Evolutionary conservation across 495 filamentous ascomycete species (phyloP), one percentile per base, ranked within the genome.

Genomic region (Podospora appendiculata): DNA sequence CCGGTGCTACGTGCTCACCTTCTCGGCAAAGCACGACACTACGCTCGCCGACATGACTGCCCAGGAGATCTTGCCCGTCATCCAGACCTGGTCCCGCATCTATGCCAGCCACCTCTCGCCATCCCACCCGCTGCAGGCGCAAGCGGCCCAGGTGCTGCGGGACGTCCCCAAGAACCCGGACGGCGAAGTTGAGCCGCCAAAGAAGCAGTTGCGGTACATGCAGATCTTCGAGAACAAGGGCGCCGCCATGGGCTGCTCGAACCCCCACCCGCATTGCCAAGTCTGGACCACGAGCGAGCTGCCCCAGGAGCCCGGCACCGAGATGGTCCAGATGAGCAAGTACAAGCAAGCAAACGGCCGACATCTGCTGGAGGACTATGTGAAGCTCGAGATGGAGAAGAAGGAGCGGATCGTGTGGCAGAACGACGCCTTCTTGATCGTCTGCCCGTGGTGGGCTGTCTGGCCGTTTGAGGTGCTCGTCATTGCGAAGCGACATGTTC

Each of bases 151-250:
- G 14, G 60, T 60, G 2, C 49, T 74, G 19, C 55, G 53, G 10
- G 65, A 33, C 60, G 74, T 55, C 73, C 78, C 55, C 57, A 69
- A 56, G 53, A 64, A 61, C 45, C 56, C 62, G 1, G 64, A 71
- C 50, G 68, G 62, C 47, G 70, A 63, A 62, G 64, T 62, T 13
- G 76, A 59, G 48, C 71, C 74, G 34, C 82, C 90, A 6, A 83
- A 79, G 44, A 78, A 86, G 50, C 90, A 96, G 68, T 89, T 94
- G 60, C 81, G 84, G 44, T 97, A 95, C 69, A 96, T 98, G 91
- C 93, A 98, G 69, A 96, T 98, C 57, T 97, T 98, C 55, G 93
- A 98, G 71, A 98, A 98, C 75, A 98, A 98, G 73, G 93, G 93
- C 44, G 84, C 88, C 0, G 89, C 93, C 5, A 98, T 98, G 93